These are phyloP conservation scores for Rhytidhysteron rufulum DNA, from an alignment of 2,329 filamentous ascomycete species.

Conservation along the genomic window DNA sequence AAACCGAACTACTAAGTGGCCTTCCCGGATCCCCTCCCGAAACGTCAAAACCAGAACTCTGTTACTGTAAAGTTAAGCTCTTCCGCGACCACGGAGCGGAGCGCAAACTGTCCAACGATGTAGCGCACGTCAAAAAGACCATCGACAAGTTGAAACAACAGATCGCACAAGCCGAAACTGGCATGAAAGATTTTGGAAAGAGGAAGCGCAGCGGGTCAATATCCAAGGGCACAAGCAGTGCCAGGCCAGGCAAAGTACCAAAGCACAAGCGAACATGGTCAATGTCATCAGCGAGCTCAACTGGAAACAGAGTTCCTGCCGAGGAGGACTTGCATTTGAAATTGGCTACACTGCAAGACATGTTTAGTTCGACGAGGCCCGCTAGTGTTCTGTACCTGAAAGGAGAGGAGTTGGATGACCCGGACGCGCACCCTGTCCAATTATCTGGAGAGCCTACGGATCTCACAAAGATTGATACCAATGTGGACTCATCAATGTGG, in stretches of 20 bases:
- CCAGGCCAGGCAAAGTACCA: conserved; percentile 70
- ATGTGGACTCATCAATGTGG: conserved; percentile 42
- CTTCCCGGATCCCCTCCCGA: conserved; percentile 45
- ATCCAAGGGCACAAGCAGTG: conserved; percentile 46
- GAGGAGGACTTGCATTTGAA: conserved; percentile 76
- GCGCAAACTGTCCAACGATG: conserved; percentile 89
- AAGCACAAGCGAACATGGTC: conserved; percentile 97
- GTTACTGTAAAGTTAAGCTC: conserved; percentile 94
- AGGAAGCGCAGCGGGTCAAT: conserved; percentile 56
- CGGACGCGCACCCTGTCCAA: conserved; percentile 72
- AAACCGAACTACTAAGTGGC: conserved; percentile 67
- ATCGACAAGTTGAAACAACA: conserved; percentile 97
- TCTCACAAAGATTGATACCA: conserved; percentile 50
- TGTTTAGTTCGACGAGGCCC: conserved; percentile 80
- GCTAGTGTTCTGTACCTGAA: conserved; percentile 74
- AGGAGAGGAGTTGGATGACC: conserved; percentile 74
- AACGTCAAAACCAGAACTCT: conserved; percentile 62
- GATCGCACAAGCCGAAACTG: conserved; percentile 69
- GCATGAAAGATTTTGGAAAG: conserved; percentile 58
- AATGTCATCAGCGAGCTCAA: conserved; percentile 66
- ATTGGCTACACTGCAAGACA: conserved; percentile 74
- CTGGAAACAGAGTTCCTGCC: conserved; percentile 39
- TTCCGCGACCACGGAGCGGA: conserved; percentile 96
- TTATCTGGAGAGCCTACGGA: conserved; percentile 66
- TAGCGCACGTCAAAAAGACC: conserved; percentile 91